phyloP scores from a whole-genome alignment of 2,329 filamentous ascomycete species.

The Cordyceps cateniannulata region DNA sequence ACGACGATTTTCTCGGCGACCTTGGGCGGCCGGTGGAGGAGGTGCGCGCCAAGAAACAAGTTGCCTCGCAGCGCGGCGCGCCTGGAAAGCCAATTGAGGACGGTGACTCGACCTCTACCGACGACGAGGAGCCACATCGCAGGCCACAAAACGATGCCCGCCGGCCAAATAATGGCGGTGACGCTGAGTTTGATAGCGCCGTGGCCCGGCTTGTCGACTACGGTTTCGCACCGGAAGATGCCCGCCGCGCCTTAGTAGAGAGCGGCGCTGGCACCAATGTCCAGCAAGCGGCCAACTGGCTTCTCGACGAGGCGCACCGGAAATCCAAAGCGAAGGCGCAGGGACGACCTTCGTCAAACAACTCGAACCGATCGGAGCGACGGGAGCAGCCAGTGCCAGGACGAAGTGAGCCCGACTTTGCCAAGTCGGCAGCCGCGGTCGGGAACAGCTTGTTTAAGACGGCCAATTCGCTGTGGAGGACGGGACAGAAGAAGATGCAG shows the following conservation, averaged over 20 bases:
- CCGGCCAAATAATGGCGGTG: conserved; percentile 20
- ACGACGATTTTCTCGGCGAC: conserved; percentile 61
- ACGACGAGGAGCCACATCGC: conserved; percentile 28
- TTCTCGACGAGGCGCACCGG: conserved; percentile 84
- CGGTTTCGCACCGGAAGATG: conserved; percentile 82
- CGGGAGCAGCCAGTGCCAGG: conserved; percentile 17
- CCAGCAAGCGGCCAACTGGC: conserved; percentile 80
- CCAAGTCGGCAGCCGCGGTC: conserved; percentile 75
- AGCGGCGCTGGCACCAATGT: conserved; percentile 75
- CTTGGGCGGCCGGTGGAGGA: conserved; percentile 59
- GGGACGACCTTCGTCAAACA: conserved; percentile 40
- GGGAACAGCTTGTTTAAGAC: conserved; percentile 85
- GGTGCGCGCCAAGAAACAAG: conserved; percentile 43
- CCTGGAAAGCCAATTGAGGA: conserved; percentile 52
- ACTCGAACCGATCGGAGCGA: conserved; percentile 19
- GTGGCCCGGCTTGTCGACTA: conserved; percentile 90
- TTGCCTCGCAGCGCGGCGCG: conserved; percentile 35
- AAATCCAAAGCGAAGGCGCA: conserved; percentile 69
- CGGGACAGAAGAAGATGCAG: conserved; percentile 84
- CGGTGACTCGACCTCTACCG: conserved; percentile 40
- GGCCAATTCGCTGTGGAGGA: conserved; percentile 92
- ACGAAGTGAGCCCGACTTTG: conserved; percentile 65
- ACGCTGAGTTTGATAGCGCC: conserved; percentile 60
- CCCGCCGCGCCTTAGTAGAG: conserved; percentile 70
- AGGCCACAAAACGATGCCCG: conserved; percentile 17